Base-by-base conservation (phyloP, 306 rosid genomes). In the Citrullus colocynthis region DNA sequence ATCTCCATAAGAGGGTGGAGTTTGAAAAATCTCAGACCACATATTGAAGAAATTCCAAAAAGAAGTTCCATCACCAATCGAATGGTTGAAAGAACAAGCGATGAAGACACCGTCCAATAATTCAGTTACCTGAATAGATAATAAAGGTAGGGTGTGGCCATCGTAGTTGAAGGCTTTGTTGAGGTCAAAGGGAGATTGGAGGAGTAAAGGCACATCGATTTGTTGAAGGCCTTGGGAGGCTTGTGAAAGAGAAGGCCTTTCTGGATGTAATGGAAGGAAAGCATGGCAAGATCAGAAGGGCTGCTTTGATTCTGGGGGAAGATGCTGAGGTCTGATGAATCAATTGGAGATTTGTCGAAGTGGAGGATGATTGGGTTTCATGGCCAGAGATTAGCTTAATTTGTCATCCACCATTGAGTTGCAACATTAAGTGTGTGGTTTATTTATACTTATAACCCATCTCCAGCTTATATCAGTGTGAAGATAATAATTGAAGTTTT, bases 171-270 rank as follows among this genome's bases (percentile, higher is more conserved):
- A 42, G 0, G 86, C 91, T 51, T 36, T 81, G 74, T 89, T 55
- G 15, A 82, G 97, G 92, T 89, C 91, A 36, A 91, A 91, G 0
- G 87, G 85, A 0, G 88, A 88, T 0, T 83, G 95, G 66, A 85
- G 85, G 24, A 91, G 42, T 2, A 39, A 44, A 1, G 95, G 97
- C 5, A 86, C 89, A 7, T 24, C 28, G 28, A 24, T 24, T 24
- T 78, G 0, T 4, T 0, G 2, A 7, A 15, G 1, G 75, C 30
- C 30, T 80, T 9, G 3, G 74, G 51, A 4, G 96, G 93, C 41
- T 89, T 93, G 37, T 63, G 77, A 83, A 85, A 93, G 75, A 89
- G 86, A 6, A 90, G 89, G 2, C 98, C 96, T 39, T 88, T 87
- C n/a, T 90, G 94, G 59, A 86, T 93, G 2, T 91, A 88, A 71